These are phyloP conservation scores for Spinacia oleracea DNA, from an alignment of 179 eudicot species.

Conservation along the genomic window DNA sequence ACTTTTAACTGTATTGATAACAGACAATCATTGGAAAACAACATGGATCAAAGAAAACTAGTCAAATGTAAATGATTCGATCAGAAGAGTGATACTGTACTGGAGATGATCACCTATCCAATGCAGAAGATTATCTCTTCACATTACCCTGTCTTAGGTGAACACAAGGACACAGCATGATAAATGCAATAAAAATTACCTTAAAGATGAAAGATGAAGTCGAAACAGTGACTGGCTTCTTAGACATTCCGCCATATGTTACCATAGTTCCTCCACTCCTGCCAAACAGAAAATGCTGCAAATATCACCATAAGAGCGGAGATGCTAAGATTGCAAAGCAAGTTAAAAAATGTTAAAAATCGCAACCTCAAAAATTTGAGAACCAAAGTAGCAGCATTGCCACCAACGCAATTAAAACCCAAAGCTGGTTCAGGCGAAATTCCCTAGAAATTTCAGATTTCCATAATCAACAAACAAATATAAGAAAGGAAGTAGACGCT, in stretches of 20 bases:
- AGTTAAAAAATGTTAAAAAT: neutral
- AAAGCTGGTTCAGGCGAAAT: conserved; percentile 75
- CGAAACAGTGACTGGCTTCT: conserved; percentile 78
- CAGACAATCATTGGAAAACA: neutral
- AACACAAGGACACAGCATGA: conserved; percentile 11
- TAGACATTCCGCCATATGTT: conserved; percentile 98
- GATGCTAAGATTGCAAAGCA: neutral
- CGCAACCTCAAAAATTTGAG: conserved; percentile 73
- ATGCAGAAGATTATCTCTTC: neutral
- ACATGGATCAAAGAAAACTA: neutral
- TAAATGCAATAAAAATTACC: conserved; percentile 38
- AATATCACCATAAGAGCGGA: neutral
- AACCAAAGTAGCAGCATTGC: conserved; percentile 83
- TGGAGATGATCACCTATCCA: neutral
- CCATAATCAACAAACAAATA: neutral
- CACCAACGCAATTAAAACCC: conserved; percentile 97
- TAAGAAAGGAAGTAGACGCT: conserved; percentile 2
- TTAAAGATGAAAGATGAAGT: conserved; percentile 93
- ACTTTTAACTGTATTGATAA: neutral
- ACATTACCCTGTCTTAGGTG: neutral
- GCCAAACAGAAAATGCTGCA: conserved; percentile 24
- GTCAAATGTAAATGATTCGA: neutral
- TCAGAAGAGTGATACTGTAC: neutral
- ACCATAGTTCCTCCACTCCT: conserved; percentile 98
- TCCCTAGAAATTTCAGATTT: conserved; percentile 35